Conservation (phyloP, 805 yeast genomes). For the Pichia californica region DNA sequence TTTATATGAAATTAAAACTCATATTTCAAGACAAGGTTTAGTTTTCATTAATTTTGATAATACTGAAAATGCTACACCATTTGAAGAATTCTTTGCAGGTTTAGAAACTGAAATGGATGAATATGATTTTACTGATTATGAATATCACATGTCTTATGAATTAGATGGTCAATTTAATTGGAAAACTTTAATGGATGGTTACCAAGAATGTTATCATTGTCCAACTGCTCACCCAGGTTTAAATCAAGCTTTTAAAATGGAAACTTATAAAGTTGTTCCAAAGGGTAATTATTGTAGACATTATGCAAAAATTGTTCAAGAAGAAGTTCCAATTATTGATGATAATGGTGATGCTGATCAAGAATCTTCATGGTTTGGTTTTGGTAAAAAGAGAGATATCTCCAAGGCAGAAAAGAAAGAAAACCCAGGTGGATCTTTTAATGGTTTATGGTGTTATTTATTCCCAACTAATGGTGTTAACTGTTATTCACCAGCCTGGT, state of each 20-base stretch:
- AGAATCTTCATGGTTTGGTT: slow-evolving; percentile 48
- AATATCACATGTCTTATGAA: slow-evolving; percentile 59
- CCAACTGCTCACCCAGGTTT: slow-evolving; percentile 64
- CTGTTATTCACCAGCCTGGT: slow-evolving; percentile 64
- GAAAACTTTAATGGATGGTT: slow-evolving; percentile 64
- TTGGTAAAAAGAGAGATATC: slow-evolving; percentile 31
- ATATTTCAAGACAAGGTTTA: slow-evolving; percentile 50
- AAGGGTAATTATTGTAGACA: slow-evolving; percentile 55
- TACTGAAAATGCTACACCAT: slow-evolving; percentile 37
- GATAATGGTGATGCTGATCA: slow-evolving; percentile 30
- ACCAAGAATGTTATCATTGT: slow-evolving; percentile 63
- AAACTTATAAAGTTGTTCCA: slow-evolving; percentile 59
- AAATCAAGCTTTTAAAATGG: slow-evolving; percentile 51
- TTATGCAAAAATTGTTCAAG: slow-evolving; percentile 47
- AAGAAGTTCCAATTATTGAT: slow-evolving; percentile 24
- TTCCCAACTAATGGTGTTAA: slow-evolving; percentile 57
- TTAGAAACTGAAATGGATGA: slow-evolving; percentile 47
- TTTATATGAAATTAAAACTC: slow-evolving; percentile 47
- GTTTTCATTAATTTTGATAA: slow-evolving; percentile 50
- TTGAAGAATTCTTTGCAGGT: slow-evolving; percentile 48
- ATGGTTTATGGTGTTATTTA: slow-evolving; percentile 57
- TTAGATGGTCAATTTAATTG: slow-evolving; percentile 59
- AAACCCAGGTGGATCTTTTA: slow-evolving; percentile 56
- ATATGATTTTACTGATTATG: slow-evolving; percentile 54
- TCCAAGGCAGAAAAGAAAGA: slow-evolving; percentile 26